Conservation (phyloP, 345 rosid species). For the thale cress (Arabidopsis thaliana) region TAIR10.1 NC_003076.8:3153501-3154000, state of each 20-base stretch:
- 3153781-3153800: conserved; percentile 74
- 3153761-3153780: conserved; percentile 56
- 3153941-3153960: conserved; percentile 86
- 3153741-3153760: conserved; percentile 52
- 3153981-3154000: conserved; percentile 66
- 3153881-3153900: neutral
- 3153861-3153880: neutral
- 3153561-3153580: conserved; percentile 1
- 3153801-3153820: conserved; percentile 61
- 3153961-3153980: conserved; percentile 84
- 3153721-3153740: conserved; percentile 41
- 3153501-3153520: conserved; percentile 17
- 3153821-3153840: conserved; percentile 68
- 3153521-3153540: conserved; percentile 1
- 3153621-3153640: neutral
- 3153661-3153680: neutral
- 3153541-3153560: neutral
- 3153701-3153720: conserved; percentile 5
- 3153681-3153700: neutral
- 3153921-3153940: conserved; percentile 7
- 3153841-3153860: conserved; percentile 73
- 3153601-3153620: conserved; percentile 12
- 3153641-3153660: neutral
- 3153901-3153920: neutral
- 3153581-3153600: neutral